phyloP scores from a whole-genome alignment of 148 eudicot species.

The Hydrangea macrophylla region DNA sequence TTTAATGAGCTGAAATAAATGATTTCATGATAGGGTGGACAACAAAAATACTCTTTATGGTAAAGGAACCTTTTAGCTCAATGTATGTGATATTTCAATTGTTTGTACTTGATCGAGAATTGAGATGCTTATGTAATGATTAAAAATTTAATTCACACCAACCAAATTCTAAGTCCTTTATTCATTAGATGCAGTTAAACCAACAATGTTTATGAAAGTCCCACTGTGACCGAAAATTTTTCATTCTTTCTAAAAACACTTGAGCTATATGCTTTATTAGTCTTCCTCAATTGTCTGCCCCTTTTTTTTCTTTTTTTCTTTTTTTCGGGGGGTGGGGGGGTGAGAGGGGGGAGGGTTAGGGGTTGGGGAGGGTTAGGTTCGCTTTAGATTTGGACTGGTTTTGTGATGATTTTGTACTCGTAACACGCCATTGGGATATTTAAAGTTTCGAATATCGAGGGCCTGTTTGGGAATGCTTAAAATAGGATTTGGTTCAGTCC shows the following conservation, averaged over 20 bases:
- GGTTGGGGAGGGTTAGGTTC: too few species aligned
- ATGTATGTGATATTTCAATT: neutral
- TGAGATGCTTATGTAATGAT: neutral
- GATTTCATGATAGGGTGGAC: too few species aligned
- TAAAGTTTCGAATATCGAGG: too few species aligned
- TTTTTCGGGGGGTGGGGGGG: too few species aligned
- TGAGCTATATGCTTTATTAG: neutral
- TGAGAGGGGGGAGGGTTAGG: too few species aligned
- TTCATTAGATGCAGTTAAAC: neutral
- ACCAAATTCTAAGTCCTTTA: neutral
- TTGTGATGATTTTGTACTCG: neutral
- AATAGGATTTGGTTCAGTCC: too few species aligned
- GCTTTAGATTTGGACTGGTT: neutral
- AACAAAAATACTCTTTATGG: too few species aligned
- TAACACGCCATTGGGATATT: too few species aligned
- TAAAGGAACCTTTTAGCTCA: neutral
- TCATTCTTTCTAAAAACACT: neutral
- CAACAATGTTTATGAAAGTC: neutral
- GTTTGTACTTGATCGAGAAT: neutral
- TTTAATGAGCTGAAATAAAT: too few species aligned
- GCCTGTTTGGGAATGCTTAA: too few species aligned
- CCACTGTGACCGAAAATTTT: neutral
- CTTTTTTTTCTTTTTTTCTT: too few species aligned
- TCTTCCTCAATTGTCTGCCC: neutral
- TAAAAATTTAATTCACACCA: neutral